These are phyloP conservation scores for Takashimella tepidaria DNA, from an alignment of 1,284 basidiomycete species.

Conservation along the genomic window DNA sequence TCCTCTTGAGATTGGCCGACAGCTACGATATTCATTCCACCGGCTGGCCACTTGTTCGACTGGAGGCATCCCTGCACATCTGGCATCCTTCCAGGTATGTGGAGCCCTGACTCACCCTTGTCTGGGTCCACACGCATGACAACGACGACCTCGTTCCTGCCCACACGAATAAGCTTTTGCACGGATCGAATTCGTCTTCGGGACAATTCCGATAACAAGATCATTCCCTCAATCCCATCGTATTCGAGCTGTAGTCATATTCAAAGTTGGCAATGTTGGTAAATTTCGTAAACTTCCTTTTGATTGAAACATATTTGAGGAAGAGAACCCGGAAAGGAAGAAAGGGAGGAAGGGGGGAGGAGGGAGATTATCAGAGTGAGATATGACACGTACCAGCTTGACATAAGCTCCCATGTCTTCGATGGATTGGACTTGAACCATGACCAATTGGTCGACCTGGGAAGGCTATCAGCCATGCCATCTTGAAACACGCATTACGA, in stretches of 20 bases:
- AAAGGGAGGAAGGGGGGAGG: not conserved
- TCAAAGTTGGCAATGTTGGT: not conserved
- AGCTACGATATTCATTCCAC: not conserved
- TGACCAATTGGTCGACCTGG: slow-evolving; percentile 91
- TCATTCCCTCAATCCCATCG: slow-evolving; percentile 99
- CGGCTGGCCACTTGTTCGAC: too few species aligned
- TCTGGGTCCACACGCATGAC: slow-evolving; percentile 98
- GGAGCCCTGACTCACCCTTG: slow-evolving; percentile 76
- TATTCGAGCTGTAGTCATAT: slow-evolving; percentile 97
- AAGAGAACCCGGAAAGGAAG: too few species aligned
- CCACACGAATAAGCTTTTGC: slow-evolving; percentile 96
- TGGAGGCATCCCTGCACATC: too few species aligned
- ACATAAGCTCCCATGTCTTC: slow-evolving; percentile 99
- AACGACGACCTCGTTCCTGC: slow-evolving; percentile 97
- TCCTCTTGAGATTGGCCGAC: not conserved
- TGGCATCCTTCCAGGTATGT: too few species aligned
- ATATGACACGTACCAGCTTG: slow-evolving; percentile 66
- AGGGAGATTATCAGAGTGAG: not conserved
- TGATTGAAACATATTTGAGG: not conserved
- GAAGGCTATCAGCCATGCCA: slow-evolving; percentile 3
- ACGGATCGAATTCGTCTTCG: slow-evolving; percentile 95
- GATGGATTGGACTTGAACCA: slow-evolving; percentile 98
- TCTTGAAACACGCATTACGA: not conserved
- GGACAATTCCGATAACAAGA: slow-evolving; percentile 92
- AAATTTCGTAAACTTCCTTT: too few species aligned